Evolutionary conservation across 2,329 filamentous ascomycete species (phyloP), one percentile per base, ranked within the genome.

Genomic region (Botrytis hyacinthi): DNA sequence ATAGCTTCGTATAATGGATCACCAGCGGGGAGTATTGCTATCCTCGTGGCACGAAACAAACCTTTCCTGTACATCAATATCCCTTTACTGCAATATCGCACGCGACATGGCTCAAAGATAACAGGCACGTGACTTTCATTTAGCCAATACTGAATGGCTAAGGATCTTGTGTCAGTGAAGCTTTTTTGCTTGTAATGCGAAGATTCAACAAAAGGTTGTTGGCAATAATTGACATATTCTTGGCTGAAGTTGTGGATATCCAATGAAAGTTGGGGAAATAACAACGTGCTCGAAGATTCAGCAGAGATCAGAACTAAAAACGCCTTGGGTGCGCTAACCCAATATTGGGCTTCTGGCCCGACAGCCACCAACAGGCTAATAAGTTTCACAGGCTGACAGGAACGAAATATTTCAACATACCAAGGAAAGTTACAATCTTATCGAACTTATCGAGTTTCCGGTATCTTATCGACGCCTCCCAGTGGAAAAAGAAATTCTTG

Each of bases 251-350:
- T 68, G 48, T 57, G 40, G 26, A n/a, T 37, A 26, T 40, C 70
- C 70, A 72, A 72, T 72, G 37, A 32, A 59, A 46, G 29, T 20
- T 59, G 48, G 61, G n/a, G 62, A 59, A 60, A 29, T 46, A 18
- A 72, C 42, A 72, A 72, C 70, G 70, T 72, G 70, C 46, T 72
- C 62, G 14, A 66, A 66, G 63, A 65, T 46, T 29, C 35, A 51
- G 63, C 29, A 12, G 63, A 51, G 63, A 48, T 51, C 10, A 66
- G 35, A 8, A 29, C 37, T 42, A 57, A 32, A 57, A 57, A 57
- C 26, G 35, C 35, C 66, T n/a, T 10, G 35, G 10, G 26, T 26
- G 32, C n/a, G 48, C 66, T 68, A 68, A 57, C 20, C 48, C 35
- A 26, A n/a, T 18, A 8, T 51, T 16, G 48, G 48, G 16, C 1